These are phyloP conservation scores for Neofusicoccum kwambonambiense DNA, from an alignment of 2,329 filamentous ascomycete genomes.

Conservation along the genomic window DNA sequence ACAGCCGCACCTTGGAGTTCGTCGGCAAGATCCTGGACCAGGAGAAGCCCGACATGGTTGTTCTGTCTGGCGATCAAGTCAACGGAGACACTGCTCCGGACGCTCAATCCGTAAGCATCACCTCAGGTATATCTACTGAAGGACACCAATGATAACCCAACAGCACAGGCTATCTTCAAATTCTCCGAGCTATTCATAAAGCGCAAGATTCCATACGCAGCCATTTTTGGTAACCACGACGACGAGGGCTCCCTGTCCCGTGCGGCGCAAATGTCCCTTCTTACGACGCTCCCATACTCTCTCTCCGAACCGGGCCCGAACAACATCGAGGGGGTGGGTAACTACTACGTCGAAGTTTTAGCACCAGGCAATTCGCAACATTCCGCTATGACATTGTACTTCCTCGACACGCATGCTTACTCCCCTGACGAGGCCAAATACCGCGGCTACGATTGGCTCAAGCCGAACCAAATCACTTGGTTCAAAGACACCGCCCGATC, in stretches of 20 bases:
- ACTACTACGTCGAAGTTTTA: constrained; percentile 89
- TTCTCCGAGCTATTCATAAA: constrained; percentile 80
- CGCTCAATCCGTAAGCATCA: constrained; percentile 68
- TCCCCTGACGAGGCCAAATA: constrained; percentile 85
- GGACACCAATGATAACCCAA: background rate
- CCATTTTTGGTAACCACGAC: constrained; percentile 97
- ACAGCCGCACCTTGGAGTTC: constrained; percentile 88
- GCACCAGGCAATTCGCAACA: constrained; percentile 77
- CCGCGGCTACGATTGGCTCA: constrained; percentile 96
- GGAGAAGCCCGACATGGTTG: constrained; percentile 88
- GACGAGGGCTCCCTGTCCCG: constrained; percentile 83
- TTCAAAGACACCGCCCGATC: constrained; percentile 75
- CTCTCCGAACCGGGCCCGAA: constrained; percentile 80
- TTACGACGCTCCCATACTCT: constrained; percentile 85
- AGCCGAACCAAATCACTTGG: constrained; percentile 91
- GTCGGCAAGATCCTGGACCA: constrained; percentile 80
- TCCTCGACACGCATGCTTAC: constrained; percentile 91
- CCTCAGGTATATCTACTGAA: background rate
- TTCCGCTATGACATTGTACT: constrained; percentile 89
- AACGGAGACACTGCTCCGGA: constrained; percentile 93
- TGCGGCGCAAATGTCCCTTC: constrained; percentile 75
- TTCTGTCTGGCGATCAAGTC: constrained; percentile 90
- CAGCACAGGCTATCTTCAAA: constrained; percentile 78
- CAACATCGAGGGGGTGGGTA: constrained; percentile 85
- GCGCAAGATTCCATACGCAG: constrained; percentile 86